Conservation (phyloP, 1,139 yeast genomes). For the Nakaseomyces kungkrabaensis region DNA sequence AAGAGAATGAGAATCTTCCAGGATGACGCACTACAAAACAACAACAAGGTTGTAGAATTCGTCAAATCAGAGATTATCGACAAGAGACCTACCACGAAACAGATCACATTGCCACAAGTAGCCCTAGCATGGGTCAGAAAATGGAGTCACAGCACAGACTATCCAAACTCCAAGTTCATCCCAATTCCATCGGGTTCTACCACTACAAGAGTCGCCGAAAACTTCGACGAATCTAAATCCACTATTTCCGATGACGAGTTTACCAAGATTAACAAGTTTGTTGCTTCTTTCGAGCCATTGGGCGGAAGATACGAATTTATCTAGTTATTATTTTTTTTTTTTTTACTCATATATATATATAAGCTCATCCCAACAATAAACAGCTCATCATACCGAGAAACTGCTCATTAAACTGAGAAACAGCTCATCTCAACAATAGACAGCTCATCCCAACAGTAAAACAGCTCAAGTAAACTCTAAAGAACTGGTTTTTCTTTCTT, state of each 20-base stretch:
- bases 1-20: conserved; percentile 44
- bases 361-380: neutral
- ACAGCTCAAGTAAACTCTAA: no score
- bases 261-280: conserved; percentile 37
- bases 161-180: conserved; percentile 42
- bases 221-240: conserved; percentile 35
- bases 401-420: no score
- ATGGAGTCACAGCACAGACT: conserved; percentile 33
- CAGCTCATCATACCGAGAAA: no score
- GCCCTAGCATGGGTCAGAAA: conserved; percentile 63
- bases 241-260: conserved; percentile 46
- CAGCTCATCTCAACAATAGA: no score
- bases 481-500: no score
- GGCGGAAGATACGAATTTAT: conserved; percentile 44
- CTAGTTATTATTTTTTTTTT: neutral
- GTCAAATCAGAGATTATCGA: conserved; percentile 37
- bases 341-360: neutral
- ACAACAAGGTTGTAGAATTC: conserved; percentile 37
- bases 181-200: conserved; percentile 76
- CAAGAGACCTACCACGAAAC: conserved; percentile 36
- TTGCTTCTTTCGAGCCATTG: conserved; percentile 32
- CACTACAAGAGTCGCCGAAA: conserved; percentile 47
- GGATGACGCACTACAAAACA: conserved; percentile 46
- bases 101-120: conserved; percentile 50
- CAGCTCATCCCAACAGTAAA: no score